phyloP scores from a whole-genome alignment of 2,329 filamentous ascomycete species.

The Reticulascus tulasneorum region DNA sequence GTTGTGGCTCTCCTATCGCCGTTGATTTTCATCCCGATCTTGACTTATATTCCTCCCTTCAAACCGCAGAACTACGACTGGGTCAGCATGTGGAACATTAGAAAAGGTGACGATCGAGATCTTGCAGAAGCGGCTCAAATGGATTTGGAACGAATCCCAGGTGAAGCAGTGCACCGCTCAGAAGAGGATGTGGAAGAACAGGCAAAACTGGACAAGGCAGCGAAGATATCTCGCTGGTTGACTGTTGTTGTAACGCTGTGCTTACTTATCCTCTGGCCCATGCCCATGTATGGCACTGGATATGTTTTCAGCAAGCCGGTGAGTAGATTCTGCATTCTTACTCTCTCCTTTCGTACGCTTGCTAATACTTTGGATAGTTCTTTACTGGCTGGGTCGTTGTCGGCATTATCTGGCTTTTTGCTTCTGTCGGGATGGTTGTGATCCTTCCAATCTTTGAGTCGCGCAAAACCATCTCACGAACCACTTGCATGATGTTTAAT shows the following conservation, averaged over 20 bases:
- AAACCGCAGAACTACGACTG: conserved; percentile 68
- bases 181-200: conserved; percentile 27
- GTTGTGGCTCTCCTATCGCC: conserved; percentile 72
- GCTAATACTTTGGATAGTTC: conserved; percentile 39
- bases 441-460: conserved; percentile 14
- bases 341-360: background rate
- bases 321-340: background rate
- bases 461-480: conserved; percentile 9
- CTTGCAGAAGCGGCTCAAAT: conserved; percentile 57
- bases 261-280: conserved; percentile 23
- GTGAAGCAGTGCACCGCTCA: conserved; percentile 27
- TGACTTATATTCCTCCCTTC: conserved; percentile 50
- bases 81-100: conserved; percentile 69
- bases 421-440: conserved; percentile 12
- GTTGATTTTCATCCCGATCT: conserved; percentile 62
- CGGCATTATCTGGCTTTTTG: conserved; percentile 69
- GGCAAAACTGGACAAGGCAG: conserved; percentile 41
- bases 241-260: conserved; percentile 60
- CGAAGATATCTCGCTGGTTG: conserved; percentile 36
- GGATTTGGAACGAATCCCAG: conserved; percentile 61
- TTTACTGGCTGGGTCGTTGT: conserved; percentile 72
- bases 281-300: conserved; percentile 23
- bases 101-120: conserved; percentile 68
- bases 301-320: conserved; percentile 22
- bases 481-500: conserved; percentile 10